Evolutionary conservation across 768 basidiomycete species (phyloP).

Genomic region (Asterophora lycoperdoides): DNA sequence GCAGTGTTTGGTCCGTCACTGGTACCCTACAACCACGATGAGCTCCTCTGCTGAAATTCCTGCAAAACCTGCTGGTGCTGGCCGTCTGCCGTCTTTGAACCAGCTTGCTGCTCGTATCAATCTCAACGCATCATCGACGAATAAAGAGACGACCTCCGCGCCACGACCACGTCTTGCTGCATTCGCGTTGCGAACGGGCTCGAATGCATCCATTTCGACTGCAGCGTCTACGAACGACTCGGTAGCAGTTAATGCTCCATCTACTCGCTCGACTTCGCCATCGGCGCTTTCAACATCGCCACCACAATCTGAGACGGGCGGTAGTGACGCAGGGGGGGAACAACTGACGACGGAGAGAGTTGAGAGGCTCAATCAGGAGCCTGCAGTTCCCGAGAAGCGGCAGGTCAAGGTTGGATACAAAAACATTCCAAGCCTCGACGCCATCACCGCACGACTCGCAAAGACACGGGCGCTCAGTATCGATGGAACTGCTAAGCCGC

Average conservation of each 20-base stretch:
- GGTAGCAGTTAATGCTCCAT: constrained; percentile 59
- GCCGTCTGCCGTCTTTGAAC: constrained; percentile 69
- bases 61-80: constrained; percentile 18
- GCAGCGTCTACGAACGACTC: constrained; percentile 59
- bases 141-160: constrained; percentile 26
- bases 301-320: constrained; percentile 40
- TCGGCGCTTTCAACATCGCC: constrained; percentile 44
- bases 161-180: constrained; percentile 73
- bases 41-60: constrained; percentile 15
- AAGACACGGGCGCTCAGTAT: constrained; percentile 63
- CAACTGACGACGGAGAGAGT: constrained; percentile 64
- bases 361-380: constrained; percentile 60
- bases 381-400: constrained; percentile 24
- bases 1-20: constrained; percentile 15
- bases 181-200: constrained; percentile 61
- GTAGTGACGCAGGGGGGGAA: constrained; percentile 36
- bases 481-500: constrained; percentile 63
- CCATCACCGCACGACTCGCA: constrained; percentile 76
- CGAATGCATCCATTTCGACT: constrained; percentile 49
- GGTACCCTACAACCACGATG: constrained; percentile 17
- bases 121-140: constrained; percentile 32
- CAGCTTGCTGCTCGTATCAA: constrained; percentile 78
- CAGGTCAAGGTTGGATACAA: constrained; percentile 66
- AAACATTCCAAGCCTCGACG: constrained; percentile 83
- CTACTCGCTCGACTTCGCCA: constrained; percentile 67